Conservation (phyloP, 139 green algal species). For the Edaphochlamys debaryana region DNA sequence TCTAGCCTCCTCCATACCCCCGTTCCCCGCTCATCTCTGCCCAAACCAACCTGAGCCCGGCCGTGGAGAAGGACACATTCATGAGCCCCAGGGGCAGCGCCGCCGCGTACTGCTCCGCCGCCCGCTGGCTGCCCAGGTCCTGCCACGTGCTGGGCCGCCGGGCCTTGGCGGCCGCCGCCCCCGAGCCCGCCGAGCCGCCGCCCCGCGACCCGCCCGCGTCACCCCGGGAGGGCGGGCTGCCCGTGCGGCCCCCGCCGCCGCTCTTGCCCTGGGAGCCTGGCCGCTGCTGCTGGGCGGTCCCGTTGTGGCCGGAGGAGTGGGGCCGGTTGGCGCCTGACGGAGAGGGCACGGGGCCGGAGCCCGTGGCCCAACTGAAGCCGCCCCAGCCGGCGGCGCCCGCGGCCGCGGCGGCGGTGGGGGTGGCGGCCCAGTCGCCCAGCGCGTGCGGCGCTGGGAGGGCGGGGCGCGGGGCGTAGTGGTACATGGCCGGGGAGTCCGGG, state of each 20-base stretch:
- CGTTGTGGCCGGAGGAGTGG: not conserved
- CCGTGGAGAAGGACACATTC: constrained; percentile 49
- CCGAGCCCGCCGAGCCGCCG: no score
- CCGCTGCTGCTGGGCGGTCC: no score
- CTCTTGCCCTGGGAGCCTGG: no score
- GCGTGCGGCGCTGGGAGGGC: not conserved
- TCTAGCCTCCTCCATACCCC: no score
- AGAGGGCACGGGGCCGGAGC: not conserved
- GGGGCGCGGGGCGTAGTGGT: not conserved
- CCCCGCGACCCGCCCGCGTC: no score
- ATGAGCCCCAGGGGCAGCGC: constrained; percentile 34
- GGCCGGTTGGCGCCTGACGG: not conserved
- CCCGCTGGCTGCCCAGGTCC: constrained; percentile 46
- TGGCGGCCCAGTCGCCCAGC: not conserved
- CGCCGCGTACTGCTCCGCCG: constrained; percentile 48
- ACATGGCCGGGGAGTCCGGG: not conserved
- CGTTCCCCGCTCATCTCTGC: no score
- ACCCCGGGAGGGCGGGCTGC: no score
- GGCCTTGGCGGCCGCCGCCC: no score
- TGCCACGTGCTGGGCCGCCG: not conserved
- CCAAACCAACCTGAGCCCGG: no score
- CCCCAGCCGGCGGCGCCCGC: not conserved
- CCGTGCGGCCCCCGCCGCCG: no score
- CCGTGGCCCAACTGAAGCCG: not conserved
- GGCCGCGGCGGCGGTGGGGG: not conserved